Evolutionary conservation across 2,329 filamentous ascomycete species (phyloP).

Genomic region (Scedosporium aurantiacum): DNA sequence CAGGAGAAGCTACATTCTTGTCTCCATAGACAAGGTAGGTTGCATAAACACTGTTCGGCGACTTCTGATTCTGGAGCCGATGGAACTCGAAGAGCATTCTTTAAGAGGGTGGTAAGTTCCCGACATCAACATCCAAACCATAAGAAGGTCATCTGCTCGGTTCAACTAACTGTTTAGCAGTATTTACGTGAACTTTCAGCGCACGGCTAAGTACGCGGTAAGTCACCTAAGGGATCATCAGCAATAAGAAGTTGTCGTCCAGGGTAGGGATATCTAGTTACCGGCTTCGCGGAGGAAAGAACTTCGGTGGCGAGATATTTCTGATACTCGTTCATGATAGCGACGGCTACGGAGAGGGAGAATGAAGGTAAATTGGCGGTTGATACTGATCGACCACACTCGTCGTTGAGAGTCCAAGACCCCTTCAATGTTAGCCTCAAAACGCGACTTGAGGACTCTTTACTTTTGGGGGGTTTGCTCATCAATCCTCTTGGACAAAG

Average conservation of each 20-base stretch:
- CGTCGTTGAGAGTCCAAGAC: too few species aligned
- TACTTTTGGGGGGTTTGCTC: too few species aligned
- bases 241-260: conserved; percentile 10
- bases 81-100: conserved; percentile 88
- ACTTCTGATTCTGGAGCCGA: conserved; percentile 62
- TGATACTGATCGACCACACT: too few species aligned
- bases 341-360: not conserved
- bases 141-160: not conserved
- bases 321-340: conserved; percentile 44
- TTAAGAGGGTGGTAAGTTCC: not conserved
- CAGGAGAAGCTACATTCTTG: conserved; percentile 33
- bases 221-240: conserved; percentile 50
- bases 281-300: conserved; percentile 62
- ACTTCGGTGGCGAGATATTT: conserved; percentile 66
- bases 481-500: too few species aligned
- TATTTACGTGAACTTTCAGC: conserved; percentile 72
- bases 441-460: too few species aligned
- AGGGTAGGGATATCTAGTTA: conserved; percentile 29
- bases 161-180: conserved; percentile 67
- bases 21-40: conserved; percentile 78
- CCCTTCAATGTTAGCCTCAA: too few species aligned
- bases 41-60: conserved; percentile 66
- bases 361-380: not conserved
- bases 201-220: conserved; percentile 78
- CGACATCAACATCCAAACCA: not conserved